Evolutionary conservation across 352 stramenopile genomes (phyloP).

Genomic region (Halophytophthora batemanensis): DNA sequence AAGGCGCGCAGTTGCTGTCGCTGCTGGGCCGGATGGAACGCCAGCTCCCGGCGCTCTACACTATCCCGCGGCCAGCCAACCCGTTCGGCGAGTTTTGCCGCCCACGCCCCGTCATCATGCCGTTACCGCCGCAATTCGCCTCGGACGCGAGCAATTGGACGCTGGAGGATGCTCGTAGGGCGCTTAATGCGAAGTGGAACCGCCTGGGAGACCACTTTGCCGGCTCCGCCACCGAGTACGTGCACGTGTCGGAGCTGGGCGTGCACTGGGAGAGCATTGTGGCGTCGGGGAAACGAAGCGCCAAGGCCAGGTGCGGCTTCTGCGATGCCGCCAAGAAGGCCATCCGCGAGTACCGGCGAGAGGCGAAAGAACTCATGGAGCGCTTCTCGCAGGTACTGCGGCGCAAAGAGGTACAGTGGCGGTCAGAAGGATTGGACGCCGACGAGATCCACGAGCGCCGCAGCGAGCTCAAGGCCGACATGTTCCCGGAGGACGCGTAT

Average conservation of each 20-base stretch:
- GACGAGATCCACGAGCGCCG: slow-evolving; percentile 50
- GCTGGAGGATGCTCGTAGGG: slow-evolving; percentile 19
- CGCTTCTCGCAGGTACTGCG: slow-evolving; percentile 39
- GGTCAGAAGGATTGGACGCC: slow-evolving; percentile 32
- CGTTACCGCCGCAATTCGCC: slow-evolving; percentile 11
- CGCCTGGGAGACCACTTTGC: slow-evolving; percentile 39
- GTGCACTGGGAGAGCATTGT: slow-evolving; percentile 51
- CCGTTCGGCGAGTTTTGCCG: slow-evolving; percentile 32
- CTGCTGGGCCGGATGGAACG: slow-evolving; percentile 25
- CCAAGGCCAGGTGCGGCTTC: slow-evolving; percentile 28
- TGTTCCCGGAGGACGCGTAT: slow-evolving; percentile 49
- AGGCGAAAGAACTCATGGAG: slow-evolving; percentile 34
- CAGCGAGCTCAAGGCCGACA: slow-evolving; percentile 44
- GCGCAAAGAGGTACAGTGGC: slow-evolving; percentile 32
- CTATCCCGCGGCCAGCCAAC: slow-evolving; percentile 20
- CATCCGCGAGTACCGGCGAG: slow-evolving; percentile 37
- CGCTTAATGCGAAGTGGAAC: slow-evolving; percentile 25
- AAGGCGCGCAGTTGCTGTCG: slow-evolving; percentile 30
- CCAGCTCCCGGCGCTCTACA: slow-evolving; percentile 25
- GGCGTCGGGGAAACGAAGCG: slow-evolving; percentile 9
- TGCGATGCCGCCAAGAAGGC: slow-evolving; percentile 32
- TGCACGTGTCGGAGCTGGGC: slow-evolving; percentile 46
- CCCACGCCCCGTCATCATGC: slow-evolving; percentile 25
- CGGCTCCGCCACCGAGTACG: slow-evolving; percentile 20
- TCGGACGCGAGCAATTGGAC: slow-evolving; percentile 14